A percentile compares a stretch with the other conserved stretches of the same genome.
Conservation (phyloP, 2,329 filamentous ascomycete species). For the Capronia coronata region DNA sequence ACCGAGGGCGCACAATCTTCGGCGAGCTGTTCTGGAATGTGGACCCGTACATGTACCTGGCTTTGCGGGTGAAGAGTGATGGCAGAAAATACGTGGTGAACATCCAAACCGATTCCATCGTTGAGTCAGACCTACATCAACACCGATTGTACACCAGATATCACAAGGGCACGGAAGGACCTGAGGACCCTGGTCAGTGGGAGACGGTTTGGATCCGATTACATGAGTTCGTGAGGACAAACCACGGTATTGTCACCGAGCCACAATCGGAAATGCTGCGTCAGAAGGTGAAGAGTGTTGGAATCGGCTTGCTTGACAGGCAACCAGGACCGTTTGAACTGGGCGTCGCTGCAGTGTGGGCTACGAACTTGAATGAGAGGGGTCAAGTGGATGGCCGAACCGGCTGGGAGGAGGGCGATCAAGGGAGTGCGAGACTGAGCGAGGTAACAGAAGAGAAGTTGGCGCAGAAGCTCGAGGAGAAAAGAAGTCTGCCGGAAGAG, state of each 20-base stretch:
- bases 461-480: slow-evolving; percentile 25
- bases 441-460: slow-evolving; percentile 28
- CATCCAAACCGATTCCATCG: slow-evolving; percentile 86
- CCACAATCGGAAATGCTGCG: slow-evolving; percentile 85
- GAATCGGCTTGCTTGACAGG: slow-evolving; percentile 82
- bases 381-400: slow-evolving; percentile 29
- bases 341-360: slow-evolving; percentile 80
- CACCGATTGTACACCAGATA: slow-evolving; percentile 64
- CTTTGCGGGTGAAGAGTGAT: slow-evolving; percentile 81
- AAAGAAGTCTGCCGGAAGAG: slow-evolving; percentile 22
- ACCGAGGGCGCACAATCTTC: slow-evolving; percentile 72
- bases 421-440: slow-evolving; percentile 26
- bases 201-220: slow-evolving; percentile 90
- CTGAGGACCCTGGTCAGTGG: slow-evolving; percentile 67
- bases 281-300: slow-evolving; percentile 77
- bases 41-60: slow-evolving; percentile 80
- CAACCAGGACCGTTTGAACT: slow-evolving; percentile 84
- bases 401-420: slow-evolving; percentile 28
- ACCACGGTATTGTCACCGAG: slow-evolving; percentile 84
- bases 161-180: slow-evolving; percentile 31
- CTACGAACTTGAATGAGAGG: slow-evolving; percentile 62
- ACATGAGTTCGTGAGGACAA: slow-evolving; percentile 90
- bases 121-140: slow-evolving; percentile 93
- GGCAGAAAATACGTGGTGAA: slow-evolving; percentile 92
- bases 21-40: slow-evolving; percentile 82